Evolutionary conservation across 176 grass and related monocot genomes (phyloP), one percentile per base, ranked within the genome.

Genomic region (Thinopyrum elongatum): DNA sequence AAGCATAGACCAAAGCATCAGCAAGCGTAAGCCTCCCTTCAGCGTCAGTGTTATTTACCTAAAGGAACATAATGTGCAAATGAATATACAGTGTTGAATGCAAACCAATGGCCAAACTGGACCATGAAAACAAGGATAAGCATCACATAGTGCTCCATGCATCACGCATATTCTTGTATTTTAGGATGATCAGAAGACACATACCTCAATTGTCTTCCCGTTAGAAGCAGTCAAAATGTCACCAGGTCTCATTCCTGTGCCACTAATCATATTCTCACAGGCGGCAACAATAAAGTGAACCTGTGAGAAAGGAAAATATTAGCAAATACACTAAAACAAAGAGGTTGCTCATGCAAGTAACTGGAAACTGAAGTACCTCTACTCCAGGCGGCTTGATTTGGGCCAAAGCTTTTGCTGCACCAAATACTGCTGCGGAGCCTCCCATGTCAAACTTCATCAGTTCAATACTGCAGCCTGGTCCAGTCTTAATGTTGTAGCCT

Each of bases 261-360:
- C 97, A 85, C 97, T 98, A 81, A 98, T 98, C 97, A 98, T 95
- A 91, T 98, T 98, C 92, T 98, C 97, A 92, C 97, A 98, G 49
- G 97, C 97, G 41, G 97, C 94, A 21, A 92, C 97, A 74, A 98
- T 98, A 86, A 98, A 98, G 87, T 98, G 97, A 87, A 98, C 88
- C 97, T 98, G 82, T 1, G 8, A 76, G 55, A 49, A 87, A 25
- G 70, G 7, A 30, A 69, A 60, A 3, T 7, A 44, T 87, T 66
- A 86, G 53, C 60, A 87, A 23, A 64, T 33, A 31, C 1, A 30
- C 9, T 2, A 35, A 49, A 75, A 74, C 9, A 14, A 36, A 42
- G 16, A 57, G 7, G 28, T 13, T 27, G 49, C 10, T 35, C 4
- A 29, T 66, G 65, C 13, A 65, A 61, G 34, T 7, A n/a, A 60